Evolutionary conservation across 2,329 filamentous ascomycete genomes (phyloP), one percentile per base, ranked within the genome.

Genomic region (Colletotrichum orchidophilum): DNA sequence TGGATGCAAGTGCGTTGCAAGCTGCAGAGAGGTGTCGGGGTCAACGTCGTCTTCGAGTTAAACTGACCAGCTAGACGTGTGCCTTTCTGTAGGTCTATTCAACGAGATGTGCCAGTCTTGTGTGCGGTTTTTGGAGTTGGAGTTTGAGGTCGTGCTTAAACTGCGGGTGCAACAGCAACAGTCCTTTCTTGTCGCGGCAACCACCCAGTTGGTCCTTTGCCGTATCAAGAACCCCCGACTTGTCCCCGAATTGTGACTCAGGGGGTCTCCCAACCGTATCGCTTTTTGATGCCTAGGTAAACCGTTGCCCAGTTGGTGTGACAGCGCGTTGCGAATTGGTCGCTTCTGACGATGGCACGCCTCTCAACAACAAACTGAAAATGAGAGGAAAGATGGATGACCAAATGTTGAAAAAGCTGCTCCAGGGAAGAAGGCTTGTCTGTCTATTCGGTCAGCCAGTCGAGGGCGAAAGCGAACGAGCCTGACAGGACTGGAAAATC

Each of bases 81-180:
- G 33, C 29, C 35, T 68, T 75, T 75, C 76, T 75, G 77, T 77
- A 78, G 73, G 76, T 57, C 46, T 60, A 53, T 60, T 59, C 64
- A 67, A 66, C 57, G 63, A 67, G 50, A 64, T 63, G 65, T 55
- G 70, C 57, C 59, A 58, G 66, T 71, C 70, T 59, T 52, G 55
- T 35, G 35, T 62, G 58, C 64, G 70, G 58, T 60, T 50, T 53
- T 35, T 64, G 46, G 62, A 63, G 55, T 39, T 52, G 8, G 15
- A 29, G 39, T 33, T 54, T 33, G 62, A 73, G 54, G 52, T 62
- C 39, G 42, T 60, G 58, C 24, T 52, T 13, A 26, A 24, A 27
- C 21, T 31, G 55, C 29, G 33, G 65, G 60, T 72, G 64, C 70
- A 59, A 72, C 35, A 69, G 46, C 66, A 60, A 64, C 60, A 65